Percentiles rank a stretch among this genome's conserved stretches.
phyloP scores from a whole-genome alignment of 2,329 filamentous ascomycete species.

The Cladosporium cucumerinum region DNA sequence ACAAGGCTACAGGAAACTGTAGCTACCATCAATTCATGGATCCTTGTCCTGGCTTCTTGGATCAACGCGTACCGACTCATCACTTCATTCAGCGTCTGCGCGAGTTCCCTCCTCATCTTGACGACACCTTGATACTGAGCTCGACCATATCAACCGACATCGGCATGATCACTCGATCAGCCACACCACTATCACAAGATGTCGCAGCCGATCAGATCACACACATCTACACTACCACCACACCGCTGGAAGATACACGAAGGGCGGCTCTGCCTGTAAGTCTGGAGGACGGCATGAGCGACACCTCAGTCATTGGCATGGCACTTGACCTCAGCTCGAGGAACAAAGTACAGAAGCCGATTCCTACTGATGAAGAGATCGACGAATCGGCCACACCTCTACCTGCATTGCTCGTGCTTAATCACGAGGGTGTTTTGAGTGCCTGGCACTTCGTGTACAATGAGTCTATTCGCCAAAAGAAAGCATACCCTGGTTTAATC shows the following conservation, averaged over 20 bases:
- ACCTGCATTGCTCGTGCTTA: slow-evolving; percentile 79
- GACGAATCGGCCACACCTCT: slow-evolving; percentile 75
- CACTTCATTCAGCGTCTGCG: slow-evolving; percentile 75
- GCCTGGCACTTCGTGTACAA: slow-evolving; percentile 92
- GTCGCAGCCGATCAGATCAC: slow-evolving; percentile 58
- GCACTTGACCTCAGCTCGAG: slow-evolving; percentile 64
- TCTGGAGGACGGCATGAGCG: slow-evolving; percentile 62
- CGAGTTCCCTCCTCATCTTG: slow-evolving; percentile 74
- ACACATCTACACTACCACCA: slow-evolving; percentile 70
- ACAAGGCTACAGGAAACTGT: slow-evolving; percentile 57
- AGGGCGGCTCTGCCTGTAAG: slow-evolving; percentile 66
- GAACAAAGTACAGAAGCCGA: slow-evolving; percentile 25
- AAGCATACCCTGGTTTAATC: slow-evolving; percentile 68
- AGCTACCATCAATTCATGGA: slow-evolving; percentile 71
- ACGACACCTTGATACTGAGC: slow-evolving; percentile 76
- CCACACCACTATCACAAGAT: slow-evolving; percentile 61
- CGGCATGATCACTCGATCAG: slow-evolving; percentile 72
- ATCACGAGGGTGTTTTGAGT: slow-evolving; percentile 79
- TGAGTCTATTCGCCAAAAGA: slow-evolving; percentile 73
- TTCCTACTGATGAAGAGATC: slow-evolving; percentile 63
- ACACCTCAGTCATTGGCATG: slow-evolving; percentile 75
- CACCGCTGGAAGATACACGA: slow-evolving; percentile 68
- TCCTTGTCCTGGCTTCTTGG: slow-evolving; percentile 60
- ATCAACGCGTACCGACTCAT: slow-evolving; percentile 59
- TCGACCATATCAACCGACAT: slow-evolving; percentile 79